Percentiles rank a stretch among this genome's conserved stretches.
These are phyloP conservation scores for Closterium sp. DNA, from an alignment of 139 green algal genomes.

Conservation along the genomic window DNA sequence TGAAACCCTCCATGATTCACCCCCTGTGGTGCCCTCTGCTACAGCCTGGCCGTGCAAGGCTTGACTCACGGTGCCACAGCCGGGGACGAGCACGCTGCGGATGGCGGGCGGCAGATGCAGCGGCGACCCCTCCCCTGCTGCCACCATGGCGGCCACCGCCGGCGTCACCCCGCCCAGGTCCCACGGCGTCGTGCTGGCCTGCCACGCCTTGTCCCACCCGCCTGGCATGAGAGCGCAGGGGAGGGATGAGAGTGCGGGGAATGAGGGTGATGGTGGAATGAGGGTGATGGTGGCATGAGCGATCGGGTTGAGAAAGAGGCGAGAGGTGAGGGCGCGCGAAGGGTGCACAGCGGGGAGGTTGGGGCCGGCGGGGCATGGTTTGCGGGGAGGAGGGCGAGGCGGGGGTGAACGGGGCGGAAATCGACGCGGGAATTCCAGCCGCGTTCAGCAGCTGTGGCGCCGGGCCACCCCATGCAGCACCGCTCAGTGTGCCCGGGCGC, in stretches of 20 bases:
- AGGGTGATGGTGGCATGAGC: too few species aligned
- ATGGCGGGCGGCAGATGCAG: neutral
- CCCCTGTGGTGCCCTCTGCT: neutral
- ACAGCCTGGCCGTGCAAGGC: neutral
- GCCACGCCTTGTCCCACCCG: slow-evolving; percentile 43
- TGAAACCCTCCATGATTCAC: neutral
- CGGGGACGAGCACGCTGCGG: slow-evolving; percentile 32
- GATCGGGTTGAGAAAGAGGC: too few species aligned
- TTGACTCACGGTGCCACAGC: slow-evolving; percentile 33
- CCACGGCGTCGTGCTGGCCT: slow-evolving; percentile 18
- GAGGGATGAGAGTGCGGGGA: neutral
- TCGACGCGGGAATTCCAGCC: too few species aligned
- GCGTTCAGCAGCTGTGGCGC: too few species aligned
- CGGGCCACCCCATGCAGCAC: too few species aligned
- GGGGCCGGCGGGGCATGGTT: too few species aligned
- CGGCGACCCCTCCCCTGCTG: neutral
- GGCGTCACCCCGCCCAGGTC: slow-evolving; percentile 17
- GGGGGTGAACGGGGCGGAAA: too few species aligned
- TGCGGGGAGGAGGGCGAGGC: too few species aligned
- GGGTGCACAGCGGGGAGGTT: neutral
- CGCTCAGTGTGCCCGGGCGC: too few species aligned
- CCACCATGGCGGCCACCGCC: slow-evolving; percentile 1
- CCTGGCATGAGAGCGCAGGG: neutral
- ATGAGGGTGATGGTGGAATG: neutral
- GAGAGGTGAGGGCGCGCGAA: too few species aligned